phyloP scores from a whole-genome alignment of 352 stramenopile species.

The Blastocystis sp. region DNA sequence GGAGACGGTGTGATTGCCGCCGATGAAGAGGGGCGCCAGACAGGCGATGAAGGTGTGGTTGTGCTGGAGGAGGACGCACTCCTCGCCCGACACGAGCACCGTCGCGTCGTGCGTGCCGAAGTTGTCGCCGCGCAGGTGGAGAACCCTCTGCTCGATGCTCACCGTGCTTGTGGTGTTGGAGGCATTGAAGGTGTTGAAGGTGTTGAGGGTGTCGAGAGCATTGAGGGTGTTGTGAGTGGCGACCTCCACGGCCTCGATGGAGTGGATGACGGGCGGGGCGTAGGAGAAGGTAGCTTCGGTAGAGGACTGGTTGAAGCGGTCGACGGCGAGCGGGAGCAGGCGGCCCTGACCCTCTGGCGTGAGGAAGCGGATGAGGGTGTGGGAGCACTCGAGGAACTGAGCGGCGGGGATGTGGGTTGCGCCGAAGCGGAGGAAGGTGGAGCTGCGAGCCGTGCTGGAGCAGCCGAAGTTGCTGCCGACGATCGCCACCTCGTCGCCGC shows the following conservation, averaged over 20 bases:
- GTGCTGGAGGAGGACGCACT: constrained; percentile 32
- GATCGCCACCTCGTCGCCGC: background rate
- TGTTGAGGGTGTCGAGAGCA: background rate
- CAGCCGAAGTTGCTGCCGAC: constrained; percentile 33
- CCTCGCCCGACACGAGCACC: constrained; percentile 13
- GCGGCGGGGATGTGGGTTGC: background rate
- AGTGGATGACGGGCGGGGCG: background rate
- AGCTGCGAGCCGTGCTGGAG: background rate
- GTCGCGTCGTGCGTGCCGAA: background rate
- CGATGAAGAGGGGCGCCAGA: constrained; percentile 25
- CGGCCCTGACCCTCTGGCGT: background rate
- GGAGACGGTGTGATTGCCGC: background rate
- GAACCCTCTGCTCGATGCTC: constrained; percentile 4
- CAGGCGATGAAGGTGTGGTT: constrained; percentile 15
- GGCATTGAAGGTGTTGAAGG: too few relatives aligned
- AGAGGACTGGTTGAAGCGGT: constrained; percentile 27
- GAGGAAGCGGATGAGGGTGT: background rate
- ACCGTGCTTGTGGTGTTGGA: background rate
- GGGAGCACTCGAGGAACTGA: background rate
- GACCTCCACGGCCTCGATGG: background rate
- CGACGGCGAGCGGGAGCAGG: background rate
- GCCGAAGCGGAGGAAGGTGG: background rate
- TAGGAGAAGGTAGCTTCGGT: background rate
- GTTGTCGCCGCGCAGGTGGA: background rate
- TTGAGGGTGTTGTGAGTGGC: background rate